phyloP scores from a whole-genome alignment of 23 red algal genomes.

The Gracilariopsis chorda region DNA sequence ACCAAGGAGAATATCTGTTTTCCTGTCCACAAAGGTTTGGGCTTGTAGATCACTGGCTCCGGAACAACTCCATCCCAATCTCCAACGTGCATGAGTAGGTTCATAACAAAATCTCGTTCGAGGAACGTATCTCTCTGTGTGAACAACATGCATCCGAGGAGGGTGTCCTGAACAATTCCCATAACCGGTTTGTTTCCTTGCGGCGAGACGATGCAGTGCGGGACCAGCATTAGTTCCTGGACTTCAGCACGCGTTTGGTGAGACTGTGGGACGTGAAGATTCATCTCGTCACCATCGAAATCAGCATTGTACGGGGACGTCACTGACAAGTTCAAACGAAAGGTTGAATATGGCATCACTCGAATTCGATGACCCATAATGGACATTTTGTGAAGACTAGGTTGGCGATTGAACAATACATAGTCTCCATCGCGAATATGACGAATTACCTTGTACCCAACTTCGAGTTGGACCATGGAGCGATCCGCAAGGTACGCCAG shows the following conservation, averaged over 20 bases:
- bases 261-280: constrained; percentile 96
- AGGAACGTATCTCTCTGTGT: constrained; percentile 94
- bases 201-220: constrained; percentile 96
- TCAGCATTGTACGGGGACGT: constrained; percentile 99
- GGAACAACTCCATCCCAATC: constrained; percentile 91
- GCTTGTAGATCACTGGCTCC: constrained; percentile 87
- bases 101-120: constrained; percentile 86
- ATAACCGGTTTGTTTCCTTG: constrained; percentile 98
- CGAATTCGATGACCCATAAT: constrained; percentile 99
- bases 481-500: constrained; percentile 72
- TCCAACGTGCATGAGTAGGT: constrained; percentile 92
- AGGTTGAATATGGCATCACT: constrained; percentile 98
- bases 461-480: constrained; percentile 77
- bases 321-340: constrained; percentile 94
- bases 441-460: constrained; percentile 91
- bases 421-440: constrained; percentile 95
- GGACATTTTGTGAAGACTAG: constrained; percentile 97
- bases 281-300: constrained; percentile 99
- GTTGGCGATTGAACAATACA: constrained; percentile 98
- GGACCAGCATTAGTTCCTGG: constrained; percentile 96
- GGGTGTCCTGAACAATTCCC: constrained; percentile 99
- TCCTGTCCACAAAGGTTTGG: constrained; percentile 95
- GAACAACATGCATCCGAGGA: constrained; percentile 97
- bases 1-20: constrained; percentile 99
- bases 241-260: constrained; percentile 89